Evolutionary conservation across 148 eudicot genomes (phyloP).

Genomic region (Camellia sinensis): DNA sequence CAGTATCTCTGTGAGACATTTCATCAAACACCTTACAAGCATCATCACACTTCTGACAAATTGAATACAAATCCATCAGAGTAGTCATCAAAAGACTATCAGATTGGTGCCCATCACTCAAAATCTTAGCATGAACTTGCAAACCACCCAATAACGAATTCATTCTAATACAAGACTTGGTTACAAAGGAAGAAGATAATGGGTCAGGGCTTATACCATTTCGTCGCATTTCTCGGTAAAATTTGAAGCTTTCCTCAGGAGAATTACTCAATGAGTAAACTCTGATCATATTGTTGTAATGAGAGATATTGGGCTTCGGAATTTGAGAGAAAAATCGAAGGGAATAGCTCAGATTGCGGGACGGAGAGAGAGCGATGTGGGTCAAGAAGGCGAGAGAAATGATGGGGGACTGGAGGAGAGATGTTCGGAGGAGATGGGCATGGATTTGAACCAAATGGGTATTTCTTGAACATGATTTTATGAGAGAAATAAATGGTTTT

Average conservation of each 20-base stretch:
- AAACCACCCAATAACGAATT: constrained; percentile 35
- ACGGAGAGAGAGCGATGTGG: constrained; percentile 23
- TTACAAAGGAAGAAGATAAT: constrained; percentile 31
- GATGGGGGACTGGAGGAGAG: constrained; percentile 27
- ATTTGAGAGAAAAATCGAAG: constrained; percentile 31
- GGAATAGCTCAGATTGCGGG: constrained; percentile 27
- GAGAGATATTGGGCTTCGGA: constrained; percentile 29
- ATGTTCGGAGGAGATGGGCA: constrained; percentile 44
- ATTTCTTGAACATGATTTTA: constrained; percentile 34
- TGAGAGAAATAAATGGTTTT: constrained; percentile 25
- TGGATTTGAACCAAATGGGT: constrained; percentile 56
- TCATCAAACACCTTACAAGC: constrained; percentile 70
- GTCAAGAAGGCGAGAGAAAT: constrained; percentile 42
- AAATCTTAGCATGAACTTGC: constrained; percentile 51
- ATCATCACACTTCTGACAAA: constrained; percentile 25
- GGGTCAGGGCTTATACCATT: constrained; percentile 31
- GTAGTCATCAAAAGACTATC: constrained; percentile 57
- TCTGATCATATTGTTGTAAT: constrained; percentile 46
- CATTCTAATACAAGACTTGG: constrained; percentile 41
- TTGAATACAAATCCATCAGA: constrained; percentile 56
- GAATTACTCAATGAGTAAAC: constrained; percentile 23
- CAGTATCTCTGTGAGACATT: constrained; percentile 47
- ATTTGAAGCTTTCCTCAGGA: constrained; percentile 30
- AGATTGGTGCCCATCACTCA: constrained; percentile 41
- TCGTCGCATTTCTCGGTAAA: constrained; percentile 31